These are phyloP conservation scores for Colletotrichum cereale DNA, from an alignment of 2,329 filamentous ascomycete genomes.

Conservation along the genomic window DNA sequence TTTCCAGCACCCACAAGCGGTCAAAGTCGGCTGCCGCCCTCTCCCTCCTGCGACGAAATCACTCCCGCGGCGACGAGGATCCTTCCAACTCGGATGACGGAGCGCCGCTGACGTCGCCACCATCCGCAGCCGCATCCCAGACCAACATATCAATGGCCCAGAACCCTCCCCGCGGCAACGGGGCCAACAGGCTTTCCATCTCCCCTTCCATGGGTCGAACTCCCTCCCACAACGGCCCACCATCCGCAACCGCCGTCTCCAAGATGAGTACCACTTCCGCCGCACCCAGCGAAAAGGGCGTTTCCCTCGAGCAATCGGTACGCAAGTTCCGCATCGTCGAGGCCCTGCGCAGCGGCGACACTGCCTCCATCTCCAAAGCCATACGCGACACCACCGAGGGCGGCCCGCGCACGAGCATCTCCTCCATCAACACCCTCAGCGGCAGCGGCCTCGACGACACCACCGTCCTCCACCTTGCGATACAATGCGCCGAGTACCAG, in stretches of 20 bases:
- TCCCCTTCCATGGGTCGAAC: slow-evolving; percentile 56
- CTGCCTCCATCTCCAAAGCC: slow-evolving; percentile 87
- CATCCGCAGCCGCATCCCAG: slow-evolving; percentile 49
- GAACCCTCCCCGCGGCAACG: slow-evolving; percentile 56
- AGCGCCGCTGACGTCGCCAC: slow-evolving; percentile 50
- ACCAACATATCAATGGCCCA: slow-evolving; percentile 52
- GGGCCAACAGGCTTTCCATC: slow-evolving; percentile 59
- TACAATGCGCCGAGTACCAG: slow-evolving; percentile 92
- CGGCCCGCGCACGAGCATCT: slow-evolving; percentile 67
- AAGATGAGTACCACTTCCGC: slow-evolving; percentile 33
- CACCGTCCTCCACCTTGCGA: slow-evolving; percentile 90
- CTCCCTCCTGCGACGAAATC: slow-evolving; percentile 67
- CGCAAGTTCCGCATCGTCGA: slow-evolving; percentile 96
- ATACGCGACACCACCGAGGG: slow-evolving; percentile 75
- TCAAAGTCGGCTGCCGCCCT: slow-evolving; percentile 66
- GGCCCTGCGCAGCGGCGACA: slow-evolving; percentile 90
- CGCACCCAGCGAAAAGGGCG: slow-evolving; percentile 55
- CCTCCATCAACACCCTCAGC: slow-evolving; percentile 61
- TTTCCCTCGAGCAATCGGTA: slow-evolving; percentile 90
- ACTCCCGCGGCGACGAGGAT: slow-evolving; percentile 64
- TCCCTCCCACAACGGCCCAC: slow-evolving; percentile 51
- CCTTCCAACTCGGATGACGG: slow-evolving; percentile 63
- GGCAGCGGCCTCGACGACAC: slow-evolving; percentile 77
- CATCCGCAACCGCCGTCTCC: slow-evolving; percentile 29
- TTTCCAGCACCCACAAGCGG: slow-evolving; percentile 60